These are phyloP conservation scores for Oidiodendron maius DNA, from an alignment of 495 filamentous ascomycete species.

Conservation along the genomic window DNA sequence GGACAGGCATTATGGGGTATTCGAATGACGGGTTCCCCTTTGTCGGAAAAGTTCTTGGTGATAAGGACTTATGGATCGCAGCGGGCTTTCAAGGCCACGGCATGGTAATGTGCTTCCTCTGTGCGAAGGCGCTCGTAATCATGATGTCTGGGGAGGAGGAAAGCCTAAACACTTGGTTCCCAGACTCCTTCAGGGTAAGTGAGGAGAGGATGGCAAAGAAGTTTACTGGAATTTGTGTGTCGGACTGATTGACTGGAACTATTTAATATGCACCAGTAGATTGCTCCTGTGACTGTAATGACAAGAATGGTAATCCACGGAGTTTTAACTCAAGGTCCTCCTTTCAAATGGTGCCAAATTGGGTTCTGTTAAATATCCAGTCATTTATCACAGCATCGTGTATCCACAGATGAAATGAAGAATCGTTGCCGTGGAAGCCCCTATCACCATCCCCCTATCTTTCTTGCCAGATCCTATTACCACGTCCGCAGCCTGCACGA, in stretches of 20 bases:
- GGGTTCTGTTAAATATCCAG: background rate
- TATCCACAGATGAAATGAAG: background rate
- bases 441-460: background rate
- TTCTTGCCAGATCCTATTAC: background rate
- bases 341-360: no score
- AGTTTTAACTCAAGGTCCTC: no score
- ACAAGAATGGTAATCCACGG: no score
- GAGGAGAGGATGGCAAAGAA: slow-evolving; percentile 35
- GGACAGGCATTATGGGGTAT: slow-evolving; percentile 60
- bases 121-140: slow-evolving; percentile 42
- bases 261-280: no score
- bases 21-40: slow-evolving; percentile 48
- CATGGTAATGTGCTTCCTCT: slow-evolving; percentile 52
- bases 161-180: slow-evolving; percentile 41
- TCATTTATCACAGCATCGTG: background rate
- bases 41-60: slow-evolving; percentile 37
- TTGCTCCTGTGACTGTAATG: no score
- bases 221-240: slow-evolving; percentile 39
- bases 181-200: slow-evolving; percentile 38
- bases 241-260: slow-evolving; percentile 12
- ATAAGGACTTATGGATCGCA: slow-evolving; percentile 42
- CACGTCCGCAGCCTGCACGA: no score
- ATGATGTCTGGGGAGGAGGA: slow-evolving; percentile 34
- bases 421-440: background rate
- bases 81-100: slow-evolving; percentile 54